Percentiles rank a stretch among this genome's conserved stretches.
Evolutionary conservation across 1,284 basidiomycete species (phyloP).

Genomic region (Retiboletus flavoniger): DNA sequence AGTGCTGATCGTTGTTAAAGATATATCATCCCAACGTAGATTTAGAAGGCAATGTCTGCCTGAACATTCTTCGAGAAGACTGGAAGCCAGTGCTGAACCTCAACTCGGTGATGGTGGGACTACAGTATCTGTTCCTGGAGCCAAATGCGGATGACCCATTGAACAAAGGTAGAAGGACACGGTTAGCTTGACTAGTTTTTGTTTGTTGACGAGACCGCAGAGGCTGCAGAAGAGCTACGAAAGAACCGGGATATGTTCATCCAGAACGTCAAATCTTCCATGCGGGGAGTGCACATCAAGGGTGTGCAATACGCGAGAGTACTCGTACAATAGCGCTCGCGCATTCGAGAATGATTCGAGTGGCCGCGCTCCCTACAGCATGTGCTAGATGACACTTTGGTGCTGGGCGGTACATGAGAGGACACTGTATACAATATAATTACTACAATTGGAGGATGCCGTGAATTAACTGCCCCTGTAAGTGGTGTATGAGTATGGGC

Average conservation of each 20-base stretch:
- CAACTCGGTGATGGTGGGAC: conserved; percentile 95
- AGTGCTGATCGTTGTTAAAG: conserved; percentile 42
- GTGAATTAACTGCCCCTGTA: conserved; percentile 74
- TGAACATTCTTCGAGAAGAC: conserved; percentile 98
- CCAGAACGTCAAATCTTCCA: conserved; percentile 78
- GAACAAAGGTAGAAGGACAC: conserved; percentile 82
- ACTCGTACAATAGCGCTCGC: conserved; percentile 40
- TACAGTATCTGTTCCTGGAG: conserved; percentile 98
- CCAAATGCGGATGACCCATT: conserved; percentile 98
- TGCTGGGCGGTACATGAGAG: conserved; percentile 4
- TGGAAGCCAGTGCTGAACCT: conserved; percentile 99
- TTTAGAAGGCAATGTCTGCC: conserved; percentile 93
- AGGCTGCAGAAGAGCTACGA: conserved; percentile 92
- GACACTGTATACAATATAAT: conserved; percentile 6
- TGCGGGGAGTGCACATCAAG: conserved; percentile 77
- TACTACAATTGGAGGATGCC: background rate
- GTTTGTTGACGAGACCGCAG: conserved; percentile 44
- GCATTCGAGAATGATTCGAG: conserved; percentile 1
- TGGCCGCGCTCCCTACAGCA: background rate
- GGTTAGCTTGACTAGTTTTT: background rate
- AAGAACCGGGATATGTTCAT: conserved; percentile 80
- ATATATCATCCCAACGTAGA: conserved; percentile 99
- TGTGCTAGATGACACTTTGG: conserved; percentile 1
- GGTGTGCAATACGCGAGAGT: conserved; percentile 80
- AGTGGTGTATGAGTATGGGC: conserved; percentile 90